Conservation (phyloP, 2,329 filamentous ascomycete species). For the Aspergillus alliaceus region DNA sequence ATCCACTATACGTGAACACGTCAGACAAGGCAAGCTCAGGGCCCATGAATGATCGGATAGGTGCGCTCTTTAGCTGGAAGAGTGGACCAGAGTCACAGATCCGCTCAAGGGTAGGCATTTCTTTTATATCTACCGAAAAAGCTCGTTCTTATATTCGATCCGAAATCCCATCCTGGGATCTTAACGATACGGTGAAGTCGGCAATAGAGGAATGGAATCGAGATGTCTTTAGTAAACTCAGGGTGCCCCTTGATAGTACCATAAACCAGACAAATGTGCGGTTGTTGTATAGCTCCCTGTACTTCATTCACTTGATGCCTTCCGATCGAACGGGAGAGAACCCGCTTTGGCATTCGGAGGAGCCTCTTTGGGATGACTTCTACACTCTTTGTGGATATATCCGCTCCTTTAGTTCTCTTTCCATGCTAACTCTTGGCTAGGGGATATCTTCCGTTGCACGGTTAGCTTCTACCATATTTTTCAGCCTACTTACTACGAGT, state of each 20-base stretch:
- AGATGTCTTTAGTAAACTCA: slow-evolving; percentile 53
- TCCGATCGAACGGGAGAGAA: slow-evolving; percentile 72
- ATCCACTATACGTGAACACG: slow-evolving; percentile 52
- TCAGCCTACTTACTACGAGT: slow-evolving; percentile 62
- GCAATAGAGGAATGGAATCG: slow-evolving; percentile 59
- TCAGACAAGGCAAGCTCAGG: slow-evolving; percentile 55
- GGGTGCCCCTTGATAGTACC: slow-evolving; percentile 33
- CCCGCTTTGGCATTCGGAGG: slow-evolving; percentile 61
- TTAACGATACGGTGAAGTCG: slow-evolving; percentile 52
- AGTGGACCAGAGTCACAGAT: slow-evolving; percentile 51
- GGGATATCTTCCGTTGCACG: slow-evolving; percentile 65
- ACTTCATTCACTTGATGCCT: slow-evolving; percentile 67
- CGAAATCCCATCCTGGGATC: slow-evolving; percentile 65
- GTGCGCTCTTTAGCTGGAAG: slow-evolving; percentile 62
- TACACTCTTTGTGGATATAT: slow-evolving; percentile 55
- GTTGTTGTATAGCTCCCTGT: slow-evolving; percentile 41
- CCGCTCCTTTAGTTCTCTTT: neutral
- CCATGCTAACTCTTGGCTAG: slow-evolving; percentile 32
- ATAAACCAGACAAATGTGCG: slow-evolving; percentile 31
- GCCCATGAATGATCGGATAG: slow-evolving; percentile 55
- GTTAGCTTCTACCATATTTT: slow-evolving; percentile 66
- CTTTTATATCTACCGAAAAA: slow-evolving; percentile 63
- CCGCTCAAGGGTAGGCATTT: slow-evolving; percentile 63
- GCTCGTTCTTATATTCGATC: slow-evolving; percentile 65
- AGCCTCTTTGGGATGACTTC: slow-evolving; percentile 71